phyloP scores from a whole-genome alignment of 2,329 filamentous ascomycete genomes.

The Fusarium caatingaense region DNA sequence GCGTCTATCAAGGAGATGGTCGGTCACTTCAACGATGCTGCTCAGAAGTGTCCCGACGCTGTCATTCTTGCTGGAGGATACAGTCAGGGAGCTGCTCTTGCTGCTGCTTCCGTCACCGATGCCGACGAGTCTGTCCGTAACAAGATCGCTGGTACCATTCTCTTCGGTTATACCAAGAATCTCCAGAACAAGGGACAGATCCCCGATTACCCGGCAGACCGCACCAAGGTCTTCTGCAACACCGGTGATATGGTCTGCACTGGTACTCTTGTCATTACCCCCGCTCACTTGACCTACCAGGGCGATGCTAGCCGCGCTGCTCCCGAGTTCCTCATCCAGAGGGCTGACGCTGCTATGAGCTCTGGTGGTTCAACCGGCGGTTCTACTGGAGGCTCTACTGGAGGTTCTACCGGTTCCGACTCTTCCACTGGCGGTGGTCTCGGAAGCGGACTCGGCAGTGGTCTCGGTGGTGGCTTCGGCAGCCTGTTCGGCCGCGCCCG shows the following conservation, averaged over 20 bases:
- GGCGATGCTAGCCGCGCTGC: slow-evolving; percentile 7
- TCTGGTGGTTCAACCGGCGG: background rate
- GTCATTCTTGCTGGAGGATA: slow-evolving; percentile 57
- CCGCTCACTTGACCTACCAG: slow-evolving; percentile 29
- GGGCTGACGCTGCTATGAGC: slow-evolving; percentile 14
- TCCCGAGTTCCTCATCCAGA: slow-evolving; percentile 33
- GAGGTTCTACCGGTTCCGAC: background rate
- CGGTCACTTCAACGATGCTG: slow-evolving; percentile 54
- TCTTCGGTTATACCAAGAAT: slow-evolving; percentile 59
- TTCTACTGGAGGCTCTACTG: background rate
- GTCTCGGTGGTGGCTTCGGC: background rate
- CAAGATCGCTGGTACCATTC: slow-evolving; percentile 52
- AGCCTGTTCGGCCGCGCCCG: background rate
- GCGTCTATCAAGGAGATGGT: slow-evolving; percentile 56
- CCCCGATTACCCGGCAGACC: slow-evolving; percentile 51
- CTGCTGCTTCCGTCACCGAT: slow-evolving; percentile 54
- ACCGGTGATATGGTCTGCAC: slow-evolving; percentile 51
- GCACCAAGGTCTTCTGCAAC: slow-evolving; percentile 55
- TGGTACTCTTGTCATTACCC: slow-evolving; percentile 49
- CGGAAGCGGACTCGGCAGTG: background rate
- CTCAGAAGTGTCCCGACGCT: slow-evolving; percentile 57
- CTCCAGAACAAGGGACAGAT: slow-evolving; percentile 52
- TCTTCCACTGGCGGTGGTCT: background rate
- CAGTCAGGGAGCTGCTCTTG: slow-evolving; percentile 58
- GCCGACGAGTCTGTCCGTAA: slow-evolving; percentile 46